Conservation (phyloP, 352 stramenopile genomes). For the Phytophthora cryptogea region DNA sequence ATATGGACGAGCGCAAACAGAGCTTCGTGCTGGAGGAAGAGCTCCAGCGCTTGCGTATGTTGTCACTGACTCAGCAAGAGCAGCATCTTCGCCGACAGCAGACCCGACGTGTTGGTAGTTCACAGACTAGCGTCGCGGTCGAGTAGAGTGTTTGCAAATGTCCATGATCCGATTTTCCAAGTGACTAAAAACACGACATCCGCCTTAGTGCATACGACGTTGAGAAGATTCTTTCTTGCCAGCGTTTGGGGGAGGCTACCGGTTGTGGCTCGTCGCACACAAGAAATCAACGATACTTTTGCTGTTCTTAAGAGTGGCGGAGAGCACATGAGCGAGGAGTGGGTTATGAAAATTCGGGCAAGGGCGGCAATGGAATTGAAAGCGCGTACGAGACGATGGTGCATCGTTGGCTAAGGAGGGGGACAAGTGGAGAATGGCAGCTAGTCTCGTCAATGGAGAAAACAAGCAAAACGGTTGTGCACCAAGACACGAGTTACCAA, state of each 20-base stretch:
- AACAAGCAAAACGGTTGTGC: neutral
- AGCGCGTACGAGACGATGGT: slow-evolving; percentile 19
- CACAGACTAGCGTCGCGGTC: slow-evolving; percentile 12
- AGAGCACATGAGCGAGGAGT: neutral
- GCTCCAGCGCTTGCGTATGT: slow-evolving; percentile 56
- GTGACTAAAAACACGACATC: slow-evolving; percentile 24
- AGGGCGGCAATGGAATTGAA: slow-evolving; percentile 8
- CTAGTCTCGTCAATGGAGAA: slow-evolving; percentile 2
- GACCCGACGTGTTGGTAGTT: slow-evolving; percentile 10
- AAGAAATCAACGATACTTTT: neutral
- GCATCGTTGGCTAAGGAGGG: slow-evolving; percentile 11
- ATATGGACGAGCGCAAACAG: slow-evolving; percentile 72
- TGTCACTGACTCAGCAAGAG: slow-evolving; percentile 49
- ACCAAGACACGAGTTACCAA: neutral
- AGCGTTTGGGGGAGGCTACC: neutral
- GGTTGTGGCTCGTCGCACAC: slow-evolving; percentile 12
- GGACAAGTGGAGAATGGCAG: slow-evolving; percentile 16
- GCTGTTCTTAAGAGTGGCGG: neutral
- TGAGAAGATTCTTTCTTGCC: neutral
- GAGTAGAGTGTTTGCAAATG: slow-evolving; percentile 25
- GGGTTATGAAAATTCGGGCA: neutral
- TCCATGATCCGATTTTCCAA: slow-evolving; percentile 2
- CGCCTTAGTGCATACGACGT: slow-evolving; percentile 3
- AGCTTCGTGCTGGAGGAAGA: slow-evolving; percentile 69
- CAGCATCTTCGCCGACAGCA: slow-evolving; percentile 37